Evolutionary conservation across 2,329 filamentous ascomycete species (phyloP).

Genomic region (Sarocladium brachiariae): DNA sequence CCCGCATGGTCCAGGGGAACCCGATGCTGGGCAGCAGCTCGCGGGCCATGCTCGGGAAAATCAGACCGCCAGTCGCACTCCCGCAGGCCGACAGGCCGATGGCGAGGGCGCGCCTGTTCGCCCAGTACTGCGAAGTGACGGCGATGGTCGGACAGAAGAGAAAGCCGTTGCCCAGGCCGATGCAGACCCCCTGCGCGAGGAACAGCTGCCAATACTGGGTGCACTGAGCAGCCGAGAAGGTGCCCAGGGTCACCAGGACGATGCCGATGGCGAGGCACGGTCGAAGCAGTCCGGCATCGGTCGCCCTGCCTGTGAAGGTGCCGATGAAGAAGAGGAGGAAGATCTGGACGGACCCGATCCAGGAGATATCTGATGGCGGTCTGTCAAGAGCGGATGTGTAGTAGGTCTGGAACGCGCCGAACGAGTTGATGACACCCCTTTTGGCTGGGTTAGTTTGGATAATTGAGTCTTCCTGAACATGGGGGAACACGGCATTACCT

Average conservation of each 20-base stretch:
- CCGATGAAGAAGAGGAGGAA: slow-evolving; percentile 51
- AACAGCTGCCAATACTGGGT: slow-evolving; percentile 50
- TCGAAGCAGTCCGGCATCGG: slow-evolving; percentile 47
- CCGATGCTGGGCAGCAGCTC: slow-evolving; percentile 22
- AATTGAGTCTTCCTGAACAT: not conserved
- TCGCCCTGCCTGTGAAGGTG: slow-evolving; percentile 44
- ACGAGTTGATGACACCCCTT: slow-evolving; percentile 47
- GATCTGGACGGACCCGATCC: slow-evolving; percentile 49
- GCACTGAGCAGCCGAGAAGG: slow-evolving; percentile 39
- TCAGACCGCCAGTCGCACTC: slow-evolving; percentile 50
- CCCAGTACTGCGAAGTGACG: slow-evolving; percentile 61
- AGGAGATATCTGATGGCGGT: slow-evolving; percentile 35
- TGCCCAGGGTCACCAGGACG: slow-evolving; percentile 36
- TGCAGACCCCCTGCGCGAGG: slow-evolving; percentile 49
- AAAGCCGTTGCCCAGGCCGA: slow-evolving; percentile 53
- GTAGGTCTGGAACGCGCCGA: slow-evolving; percentile 50
- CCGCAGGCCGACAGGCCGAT: slow-evolving; percentile 57
- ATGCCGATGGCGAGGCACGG: slow-evolving; percentile 34
- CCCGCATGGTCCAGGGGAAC: slow-evolving; percentile 48
- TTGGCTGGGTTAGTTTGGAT: slow-evolving; percentile 12
- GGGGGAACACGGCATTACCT: slow-evolving; percentile 9
- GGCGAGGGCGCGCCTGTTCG: slow-evolving; percentile 47
- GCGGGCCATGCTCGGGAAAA: slow-evolving; percentile 40
- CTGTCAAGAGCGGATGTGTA: slow-evolving; percentile 32
- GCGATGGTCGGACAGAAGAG: slow-evolving; percentile 60